Base-by-base conservation (phyloP, 1,139 yeast species). In the Kodamaea anthophila region DNA sequence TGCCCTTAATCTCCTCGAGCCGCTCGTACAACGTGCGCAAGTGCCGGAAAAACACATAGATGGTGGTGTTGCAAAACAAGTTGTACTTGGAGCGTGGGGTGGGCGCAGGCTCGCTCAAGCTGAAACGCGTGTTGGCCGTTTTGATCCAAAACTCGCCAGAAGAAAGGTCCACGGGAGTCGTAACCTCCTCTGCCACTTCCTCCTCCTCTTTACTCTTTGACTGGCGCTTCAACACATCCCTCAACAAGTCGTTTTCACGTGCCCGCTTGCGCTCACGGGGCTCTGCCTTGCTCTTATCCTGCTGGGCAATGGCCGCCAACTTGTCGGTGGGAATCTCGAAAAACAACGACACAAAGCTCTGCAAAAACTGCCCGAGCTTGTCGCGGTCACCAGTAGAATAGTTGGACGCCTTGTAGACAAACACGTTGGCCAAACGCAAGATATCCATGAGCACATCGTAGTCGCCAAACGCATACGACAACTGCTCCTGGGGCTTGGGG, bases 1-100 rank as follows among this genome's bases (percentile, higher is more conserved):
- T 66, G 7, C 60, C 55, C 57, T 88, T 91, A 33, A 88, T 76
- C 45, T 86, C 95, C 28, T 65, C 63, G 32, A 91, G 63, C 45
- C 99, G 75, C 47, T 77, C 82, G 51, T 85, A 91, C 18, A 91
- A 59, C 3, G 86, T 84, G 41, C 85, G 78, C 51, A 88, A 65
- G 47, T 83, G 82, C 44, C 99, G 83, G 73, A 87, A 76, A 49
- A 91, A 87, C 22, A 88, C 87, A 50, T 91, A 91, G 24, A 88
- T 74, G 33, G 91, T 77, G n/a, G 96, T 83, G 54, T 88, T 91
- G 40, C 87, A 83, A 63, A 91, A 91, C 50, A 88, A 56, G 53
- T 87, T 88, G 63, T 64, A 91, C 28, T 70, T 73, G 36, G 55
- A 65, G 32, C 68, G 60, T 13, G 40, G 50, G 29, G 29, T 25